These are phyloP conservation scores for Mycena leptocephala DNA, from an alignment of 768 basidiomycete genomes.

Conservation along the genomic window DNA sequence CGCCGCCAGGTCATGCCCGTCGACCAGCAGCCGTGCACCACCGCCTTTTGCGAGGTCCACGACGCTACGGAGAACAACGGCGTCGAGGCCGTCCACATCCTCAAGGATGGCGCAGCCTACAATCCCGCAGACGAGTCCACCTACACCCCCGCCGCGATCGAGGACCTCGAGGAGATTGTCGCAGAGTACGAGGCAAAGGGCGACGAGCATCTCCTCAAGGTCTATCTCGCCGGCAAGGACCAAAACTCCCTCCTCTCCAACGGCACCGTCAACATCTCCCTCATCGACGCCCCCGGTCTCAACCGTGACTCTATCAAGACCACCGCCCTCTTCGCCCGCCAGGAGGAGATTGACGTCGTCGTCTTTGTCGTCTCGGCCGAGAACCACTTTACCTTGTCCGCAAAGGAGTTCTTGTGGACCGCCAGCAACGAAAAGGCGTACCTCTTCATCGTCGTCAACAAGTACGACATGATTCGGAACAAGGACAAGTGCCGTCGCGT, in stretches of 20 bases:
- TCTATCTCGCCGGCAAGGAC: slow-evolving; percentile 89
- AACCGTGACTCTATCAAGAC: slow-evolving; percentile 97
- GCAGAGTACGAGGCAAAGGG: slow-evolving; percentile 74
- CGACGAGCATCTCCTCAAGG: slow-evolving; percentile 83
- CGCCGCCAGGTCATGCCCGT: slow-evolving; percentile 95
- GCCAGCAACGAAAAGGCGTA: slow-evolving; percentile 98
- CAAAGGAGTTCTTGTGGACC: slow-evolving; percentile 93
- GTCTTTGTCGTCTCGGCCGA: slow-evolving; percentile 98
- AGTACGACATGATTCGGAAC: slow-evolving; percentile 95
- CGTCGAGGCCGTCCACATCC: slow-evolving; percentile 88
- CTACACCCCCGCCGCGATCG: slow-evolving; percentile 76
- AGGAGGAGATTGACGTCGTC: slow-evolving; percentile 98
- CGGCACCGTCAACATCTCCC: slow-evolving; percentile 96
- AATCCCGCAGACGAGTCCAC: slow-evolving; percentile 82
- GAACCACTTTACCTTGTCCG: slow-evolving; percentile 98
- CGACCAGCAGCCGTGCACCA: slow-evolving; percentile 98
- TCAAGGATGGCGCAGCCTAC: slow-evolving; percentile 81
- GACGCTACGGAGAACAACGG: slow-evolving; percentile 88
- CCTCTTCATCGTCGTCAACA: slow-evolving; percentile 98
- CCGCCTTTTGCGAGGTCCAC: slow-evolving; percentile 97
- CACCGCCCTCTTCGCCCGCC: slow-evolving; percentile 94
- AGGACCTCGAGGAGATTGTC: slow-evolving; percentile 86
- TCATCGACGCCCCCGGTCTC: slow-evolving; percentile 98
- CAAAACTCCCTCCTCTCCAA: slow-evolving; percentile 92
- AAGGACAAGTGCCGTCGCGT: slow-evolving; percentile 92